Evolutionary conservation across 768 basidiomycete species (phyloP), one percentile per base, ranked within the genome.

Genomic region (Suillus occidentalis): DNA sequence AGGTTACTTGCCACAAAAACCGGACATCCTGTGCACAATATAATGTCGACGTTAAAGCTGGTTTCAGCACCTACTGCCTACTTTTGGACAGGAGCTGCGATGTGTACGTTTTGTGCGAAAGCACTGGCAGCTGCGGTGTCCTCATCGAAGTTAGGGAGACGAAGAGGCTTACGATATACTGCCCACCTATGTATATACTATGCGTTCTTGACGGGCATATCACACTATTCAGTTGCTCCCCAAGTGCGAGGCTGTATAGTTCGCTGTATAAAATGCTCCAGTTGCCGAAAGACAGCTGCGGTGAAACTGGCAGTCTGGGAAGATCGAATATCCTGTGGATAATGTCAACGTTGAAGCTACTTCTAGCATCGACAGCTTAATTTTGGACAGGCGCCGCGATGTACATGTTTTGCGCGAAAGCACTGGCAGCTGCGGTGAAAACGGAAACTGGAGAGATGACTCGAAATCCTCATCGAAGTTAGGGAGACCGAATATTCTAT

Each of bases 81-180:
- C 5, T 76, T 78, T 3, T 73, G 1, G 34, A 63, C 22, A 2
- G 85, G 85, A 3, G 58, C 61, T 6, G 76, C 72, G 57, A 87
- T 81, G 31, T 45, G 39, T 20, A 79, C 67, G 31, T 66, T 64
- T 63, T 87, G 85, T 3, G 81, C 84, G 31, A 81, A 60, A 5
- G 73, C 4, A 31, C 31, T 31, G 31, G 31, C 77, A 25, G 69
- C 20, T 31, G 31, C 31, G 31, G 31, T 31, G 31, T 31, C 31
- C 31, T 34, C 52, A 6, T 53, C 31, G 31, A 31, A 53, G 18
- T 53, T 20, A 16, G 6, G 25, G 10, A 8, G 20, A 18, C n/a
- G 45, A 22, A 50, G 22, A 50, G 4, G 13, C 28, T 28, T 52
- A 7, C 8, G 20, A 16, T 14, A 9, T 31, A 4, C 31, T 4